Base-by-base conservation (phyloP, 2,329 filamentous ascomycete species). In the Calonectria pseudoturangicola region DNA sequence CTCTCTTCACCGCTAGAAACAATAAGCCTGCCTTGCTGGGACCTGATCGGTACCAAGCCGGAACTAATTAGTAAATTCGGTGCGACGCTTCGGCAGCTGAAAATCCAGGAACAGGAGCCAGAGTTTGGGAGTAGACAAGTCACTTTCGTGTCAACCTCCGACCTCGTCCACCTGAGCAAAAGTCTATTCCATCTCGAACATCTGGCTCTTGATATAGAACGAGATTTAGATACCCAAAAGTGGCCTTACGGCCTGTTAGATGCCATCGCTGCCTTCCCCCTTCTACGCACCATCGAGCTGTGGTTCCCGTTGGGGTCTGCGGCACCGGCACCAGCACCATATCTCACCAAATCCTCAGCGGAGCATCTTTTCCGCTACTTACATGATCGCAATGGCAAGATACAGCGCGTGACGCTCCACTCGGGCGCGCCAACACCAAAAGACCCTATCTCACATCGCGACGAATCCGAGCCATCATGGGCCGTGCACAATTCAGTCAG, bases 1-100 rank as follows among this genome's bases (percentile, higher is more conserved):
- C 27, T 72, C 21, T 62, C 27, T 21, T 67, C 72, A 13, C 72
- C 72, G 30, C 43, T 74, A 10, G 69, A 74, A 45, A 15, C 65
- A 6, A 39, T 74, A 16, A 68, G 58, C 9, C 30, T 74, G 21
- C 41, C 43, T 13, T 30, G 28, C 25, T 72, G 72, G 69, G 39
- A 56, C 15, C 56, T 16, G 16, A 12, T 72, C 13, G 9, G 39
- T 21, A 18, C 7, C 25, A 56, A 62, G 25, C 66, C 56, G 5
- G 45, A 65, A 3, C 21, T 4, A 13, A 43, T 72, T 21, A 25
- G 4, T 15, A 25, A 36, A 28, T 74, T 72, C 16, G 69, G 54
- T 8, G 8, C 54, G 21, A 74, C 70, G 8, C 66, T 74, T n/a
- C 66, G 36, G 25, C 54, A 68, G 16, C 45, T 74, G 13, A 64